Conservation (phyloP, 2,329 filamentous ascomycete genomes). For the Colletotrichum siamense region DNA sequence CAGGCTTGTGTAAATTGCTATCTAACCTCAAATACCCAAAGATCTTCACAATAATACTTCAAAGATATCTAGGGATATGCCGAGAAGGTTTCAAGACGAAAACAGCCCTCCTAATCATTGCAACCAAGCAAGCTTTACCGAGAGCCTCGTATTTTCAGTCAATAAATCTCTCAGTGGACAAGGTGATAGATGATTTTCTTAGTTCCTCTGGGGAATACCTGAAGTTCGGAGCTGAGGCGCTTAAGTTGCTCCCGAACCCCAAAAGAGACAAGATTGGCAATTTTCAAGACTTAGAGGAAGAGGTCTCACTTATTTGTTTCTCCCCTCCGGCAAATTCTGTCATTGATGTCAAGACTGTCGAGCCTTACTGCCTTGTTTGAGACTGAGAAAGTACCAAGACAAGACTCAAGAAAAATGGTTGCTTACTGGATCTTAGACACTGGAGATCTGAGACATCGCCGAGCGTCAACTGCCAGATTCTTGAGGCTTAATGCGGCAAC, state of each 20-base stretch:
- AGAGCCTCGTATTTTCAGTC: background rate
- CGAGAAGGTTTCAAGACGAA: background rate
- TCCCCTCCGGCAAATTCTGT: background rate
- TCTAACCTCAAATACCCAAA: background rate
- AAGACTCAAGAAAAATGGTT: background rate
- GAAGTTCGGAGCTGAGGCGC: background rate
- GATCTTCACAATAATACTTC: background rate
- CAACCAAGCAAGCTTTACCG: background rate
- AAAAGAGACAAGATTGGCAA: background rate
- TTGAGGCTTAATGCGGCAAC: background rate
- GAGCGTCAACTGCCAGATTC: background rate
- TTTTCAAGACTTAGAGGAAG: background rate
- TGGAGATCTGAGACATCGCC: background rate
- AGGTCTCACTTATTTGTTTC: background rate
- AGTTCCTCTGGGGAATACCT: background rate
- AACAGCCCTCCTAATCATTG: background rate
- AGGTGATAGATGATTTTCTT: accelerated
- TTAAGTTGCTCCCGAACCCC: background rate
- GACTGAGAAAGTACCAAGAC: background rate
- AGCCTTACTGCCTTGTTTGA: background rate
- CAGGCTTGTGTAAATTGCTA: background rate
- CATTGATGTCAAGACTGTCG: background rate
- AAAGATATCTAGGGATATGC: background rate
- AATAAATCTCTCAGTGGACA: accelerated
- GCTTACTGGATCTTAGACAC: background rate